A percentile compares a stretch with the other conserved stretches of the same genome.
These are phyloP conservation scores for Pholiota molesta DNA, from an alignment of 768 basidiomycete genomes.

Conservation along the genomic window DNA sequence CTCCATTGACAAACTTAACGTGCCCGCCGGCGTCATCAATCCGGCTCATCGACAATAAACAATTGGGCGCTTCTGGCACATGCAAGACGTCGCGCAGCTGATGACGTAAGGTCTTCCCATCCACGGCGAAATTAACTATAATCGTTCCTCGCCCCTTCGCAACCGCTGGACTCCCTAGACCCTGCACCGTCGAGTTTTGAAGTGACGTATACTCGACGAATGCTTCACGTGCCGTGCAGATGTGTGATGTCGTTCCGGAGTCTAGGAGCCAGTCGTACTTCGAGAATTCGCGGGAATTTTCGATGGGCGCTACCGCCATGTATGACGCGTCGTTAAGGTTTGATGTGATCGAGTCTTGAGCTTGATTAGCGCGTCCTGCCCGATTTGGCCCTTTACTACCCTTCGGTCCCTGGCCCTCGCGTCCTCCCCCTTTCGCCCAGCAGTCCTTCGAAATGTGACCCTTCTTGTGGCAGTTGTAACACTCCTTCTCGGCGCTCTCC, in stretches of 20 bases:
- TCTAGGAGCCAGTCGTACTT: conserved; percentile 25
- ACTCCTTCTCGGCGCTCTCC: conserved; percentile 2
- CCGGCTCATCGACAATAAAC: conserved; percentile 22
- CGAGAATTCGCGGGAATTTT: conserved; percentile 11
- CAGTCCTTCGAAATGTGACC: conserved; percentile 28
- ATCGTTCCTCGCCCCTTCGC: conserved; percentile 22
- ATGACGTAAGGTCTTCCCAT: conserved; percentile 21
- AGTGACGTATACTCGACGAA: conserved; percentile 24
- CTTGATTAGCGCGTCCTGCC: conserved; percentile 14
- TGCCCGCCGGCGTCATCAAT: conserved; percentile 22
- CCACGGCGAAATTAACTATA: conserved; percentile 17
- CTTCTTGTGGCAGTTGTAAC: conserved; percentile 33
- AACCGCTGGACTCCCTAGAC: conserved; percentile 15
- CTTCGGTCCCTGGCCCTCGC: conserved; percentile 34
- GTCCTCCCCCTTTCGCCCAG: conserved; percentile 33
- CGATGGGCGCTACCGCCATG: background rate
- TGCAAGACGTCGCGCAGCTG: conserved; percentile 22
- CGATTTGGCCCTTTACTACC: conserved; percentile 17
- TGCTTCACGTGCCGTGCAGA: conserved; percentile 22
- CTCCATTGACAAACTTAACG: conserved; percentile 19
- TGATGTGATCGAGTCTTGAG: conserved; percentile 1
- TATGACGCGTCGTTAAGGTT: conserved; percentile 9
- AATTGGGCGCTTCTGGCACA: conserved; percentile 25
- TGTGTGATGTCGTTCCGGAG: conserved; percentile 29
- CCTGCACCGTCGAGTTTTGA: conserved; percentile 14